Evolutionary conservation across 169 alveolate species (phyloP), one percentile per base, ranked within the genome.

Genomic region (Cyclospora cayetanensis): DNA sequence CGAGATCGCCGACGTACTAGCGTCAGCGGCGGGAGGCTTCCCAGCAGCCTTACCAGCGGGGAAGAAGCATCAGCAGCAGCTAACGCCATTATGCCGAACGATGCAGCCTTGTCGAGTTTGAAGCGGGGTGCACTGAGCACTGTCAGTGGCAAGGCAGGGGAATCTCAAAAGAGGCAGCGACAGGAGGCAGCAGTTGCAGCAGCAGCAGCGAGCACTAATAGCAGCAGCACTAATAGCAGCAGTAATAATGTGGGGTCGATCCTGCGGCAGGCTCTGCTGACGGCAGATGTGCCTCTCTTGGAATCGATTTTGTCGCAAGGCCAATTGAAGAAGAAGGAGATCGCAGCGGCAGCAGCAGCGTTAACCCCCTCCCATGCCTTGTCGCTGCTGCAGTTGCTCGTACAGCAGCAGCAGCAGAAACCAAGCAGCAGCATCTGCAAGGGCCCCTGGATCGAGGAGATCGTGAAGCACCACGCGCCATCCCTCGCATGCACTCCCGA

Each of bases 381-480:
- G 80, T 29, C n/a, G 52, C 66, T 83, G 35, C 91, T 83, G 63
- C 91, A 83, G 65, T 65, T 52, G 41, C 80, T 83, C 27, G 91
- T 83, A 66, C 82, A 83, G 91, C 91, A 83, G 82, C 91, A 83
- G 79, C 91, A 83, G 39, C 15, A 2, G 1, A 79, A 50, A 11
- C 88, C 88, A 4, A 60, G 46, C 22, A 31, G 66, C 34, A 39
- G 66, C 27, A 83, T 83, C 42, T 25, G 20, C 2, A 83, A 83
- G 65, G 91, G 91, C 25, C 74, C 46, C 1, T 83, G 91, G 91
- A 60, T 83, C 20, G 91, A 83, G 43, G 91, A 83, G 43, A 31
- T 83, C 39, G 80, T 83, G n/a, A 83, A 83, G 79, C 91, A 83
- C 68, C 91, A 83, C 25, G 91, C 82, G 9, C 79, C 68, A 9